phyloP scores from a whole-genome alignment of 176 grass and related monocot genomes.

The Eremochloa ophiuroides region DNA sequence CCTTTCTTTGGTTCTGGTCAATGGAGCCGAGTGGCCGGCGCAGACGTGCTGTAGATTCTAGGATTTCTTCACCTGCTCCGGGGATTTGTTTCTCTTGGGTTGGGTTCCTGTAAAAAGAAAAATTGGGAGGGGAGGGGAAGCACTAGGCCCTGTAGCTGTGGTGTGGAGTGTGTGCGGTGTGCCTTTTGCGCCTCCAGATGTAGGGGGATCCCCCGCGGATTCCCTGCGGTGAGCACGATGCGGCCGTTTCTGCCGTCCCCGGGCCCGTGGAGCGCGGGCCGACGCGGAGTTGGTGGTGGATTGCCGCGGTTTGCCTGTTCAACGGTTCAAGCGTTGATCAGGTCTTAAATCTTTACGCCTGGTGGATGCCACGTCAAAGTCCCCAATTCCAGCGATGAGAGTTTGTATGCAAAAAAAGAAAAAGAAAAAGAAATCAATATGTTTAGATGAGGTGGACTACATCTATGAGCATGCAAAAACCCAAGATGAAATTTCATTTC shows the following conservation, averaged over 20 bases:
- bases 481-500: too few relatives aligned
- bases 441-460: too few relatives aligned
- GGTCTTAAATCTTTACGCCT: too few relatives aligned
- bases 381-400: too few relatives aligned
- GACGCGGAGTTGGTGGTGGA: background rate
- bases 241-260: conserved; percentile 7
- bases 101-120: background rate
- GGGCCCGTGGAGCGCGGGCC: background rate
- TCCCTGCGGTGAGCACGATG: background rate
- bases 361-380: too few relatives aligned
- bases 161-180: background rate
- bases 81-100: background rate
- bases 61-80: background rate
- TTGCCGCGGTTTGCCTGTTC: too few relatives aligned
- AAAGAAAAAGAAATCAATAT: too few relatives aligned
- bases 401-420: too few relatives aligned
- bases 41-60: background rate
- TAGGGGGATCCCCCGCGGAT: background rate
- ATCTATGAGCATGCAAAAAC: too few relatives aligned
- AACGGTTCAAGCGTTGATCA: too few relatives aligned
- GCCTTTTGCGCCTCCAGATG: conserved; percentile 12
- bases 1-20: background rate
- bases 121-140: background rate
- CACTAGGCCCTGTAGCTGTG: background rate
- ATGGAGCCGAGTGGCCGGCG: background rate